Evolutionary conservation across 1,284 basidiomycete genomes (phyloP).

Genomic region (Athelia psychrophila): DNA sequence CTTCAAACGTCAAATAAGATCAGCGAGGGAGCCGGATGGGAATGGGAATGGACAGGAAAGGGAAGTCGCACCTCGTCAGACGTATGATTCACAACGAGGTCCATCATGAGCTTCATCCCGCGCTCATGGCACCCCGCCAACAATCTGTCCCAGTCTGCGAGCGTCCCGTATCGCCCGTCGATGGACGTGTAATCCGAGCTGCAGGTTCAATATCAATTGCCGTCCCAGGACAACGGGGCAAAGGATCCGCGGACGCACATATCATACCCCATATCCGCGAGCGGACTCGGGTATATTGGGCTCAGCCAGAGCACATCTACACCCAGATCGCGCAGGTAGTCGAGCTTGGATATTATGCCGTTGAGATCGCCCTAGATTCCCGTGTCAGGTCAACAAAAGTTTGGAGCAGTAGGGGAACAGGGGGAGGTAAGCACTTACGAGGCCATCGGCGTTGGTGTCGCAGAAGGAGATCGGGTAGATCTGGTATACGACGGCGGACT

Average conservation of each 20-base stretch:
- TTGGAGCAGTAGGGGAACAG: too few relatives aligned
- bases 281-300: slow-evolving; percentile 70
- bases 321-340: slow-evolving; percentile 70
- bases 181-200: slow-evolving; percentile 73
- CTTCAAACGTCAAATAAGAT: slow-evolving; percentile 23
- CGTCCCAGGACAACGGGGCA: slow-evolving; percentile 3
- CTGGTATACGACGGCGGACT: slow-evolving; percentile 64
- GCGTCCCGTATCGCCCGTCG: slow-evolving; percentile 70
- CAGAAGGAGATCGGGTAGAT: slow-evolving; percentile 64
- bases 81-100: slow-evolving; percentile 81
- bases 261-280: slow-evolving; percentile 76
- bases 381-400: too few relatives aligned
- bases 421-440: too few relatives aligned
- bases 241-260: slow-evolving; percentile 43
- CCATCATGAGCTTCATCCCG: slow-evolving; percentile 77
- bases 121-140: slow-evolving; percentile 56
- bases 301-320: slow-evolving; percentile 74
- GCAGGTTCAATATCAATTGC: slow-evolving; percentile 2
- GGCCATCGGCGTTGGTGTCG: slow-evolving; percentile 73
- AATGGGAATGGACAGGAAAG: background rate
- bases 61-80: slow-evolving; percentile 55
- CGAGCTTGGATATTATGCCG: slow-evolving; percentile 64
- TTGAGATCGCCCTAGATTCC: slow-evolving; percentile 78
- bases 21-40: background rate
- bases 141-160: slow-evolving; percentile 72